Evolutionary conservation across 495 filamentous ascomycete species (phyloP).

Genomic region (Lasiosphaeris hirsuta): DNA sequence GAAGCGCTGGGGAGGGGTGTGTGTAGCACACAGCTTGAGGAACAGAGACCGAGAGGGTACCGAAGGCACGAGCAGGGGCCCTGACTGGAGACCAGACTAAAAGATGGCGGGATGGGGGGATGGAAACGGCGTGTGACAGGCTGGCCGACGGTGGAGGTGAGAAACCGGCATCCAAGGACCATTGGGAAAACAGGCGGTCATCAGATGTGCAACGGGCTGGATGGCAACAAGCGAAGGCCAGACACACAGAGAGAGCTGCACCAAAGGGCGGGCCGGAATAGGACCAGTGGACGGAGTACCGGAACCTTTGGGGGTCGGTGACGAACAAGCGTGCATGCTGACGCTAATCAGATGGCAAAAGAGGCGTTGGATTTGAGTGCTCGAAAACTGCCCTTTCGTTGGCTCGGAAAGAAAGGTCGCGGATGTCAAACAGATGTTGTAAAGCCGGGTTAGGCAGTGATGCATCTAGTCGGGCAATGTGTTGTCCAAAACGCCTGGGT

Average conservation of each 20-base stretch:
- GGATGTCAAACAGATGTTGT: slow-evolving; percentile 34
- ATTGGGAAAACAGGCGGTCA: slow-evolving; percentile 21
- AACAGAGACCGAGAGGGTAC: slow-evolving; percentile 20
- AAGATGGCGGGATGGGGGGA: slow-evolving; percentile 26
- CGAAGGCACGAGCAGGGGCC: slow-evolving; percentile 18
- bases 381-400: slow-evolving; percentile 24
- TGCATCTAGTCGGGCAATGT: slow-evolving; percentile 48
- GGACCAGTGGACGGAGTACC: slow-evolving; percentile 18
- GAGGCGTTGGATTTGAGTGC: slow-evolving; percentile 34
- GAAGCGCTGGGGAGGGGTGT: slow-evolving; percentile 22
- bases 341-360: slow-evolving; percentile 44
- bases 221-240: slow-evolving; percentile 8
- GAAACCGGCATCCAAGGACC: slow-evolving; percentile 10
- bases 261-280: slow-evolving; percentile 13
- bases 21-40: slow-evolving; percentile 18
- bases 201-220: slow-evolving; percentile 20
- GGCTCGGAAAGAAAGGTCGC: slow-evolving; percentile 25
- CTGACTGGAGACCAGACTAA: slow-evolving; percentile 20
- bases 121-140: slow-evolving; percentile 30
- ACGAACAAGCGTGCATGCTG: slow-evolving; percentile 35
- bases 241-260: slow-evolving; percentile 13
- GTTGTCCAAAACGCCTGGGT: slow-evolving; percentile 34
- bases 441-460: slow-evolving; percentile 51
- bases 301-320: slow-evolving; percentile 21
- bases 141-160: slow-evolving; percentile 21